Base-by-base conservation (phyloP, 2,329 filamentous ascomycete genomes). In the Calonectria naviculata region DNA sequence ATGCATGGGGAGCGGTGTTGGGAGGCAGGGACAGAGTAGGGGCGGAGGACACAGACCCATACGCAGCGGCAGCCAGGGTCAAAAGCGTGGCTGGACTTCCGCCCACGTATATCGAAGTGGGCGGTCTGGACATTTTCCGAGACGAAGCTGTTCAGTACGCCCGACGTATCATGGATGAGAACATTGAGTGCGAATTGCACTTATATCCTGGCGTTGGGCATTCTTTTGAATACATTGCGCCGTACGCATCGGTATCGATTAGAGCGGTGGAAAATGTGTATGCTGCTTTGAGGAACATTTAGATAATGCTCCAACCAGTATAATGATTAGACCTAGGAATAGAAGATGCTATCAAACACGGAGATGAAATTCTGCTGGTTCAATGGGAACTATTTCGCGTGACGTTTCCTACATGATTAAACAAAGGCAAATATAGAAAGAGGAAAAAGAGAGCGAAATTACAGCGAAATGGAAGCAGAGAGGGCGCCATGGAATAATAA, bases 181-280 rank as follows among this genome's bases (percentile, higher is more conserved):
- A 75, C 3, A 67, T 75, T 3, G 67, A 74, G 6, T 66, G 75
- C 4, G 75, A 76, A 56, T 68, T 76, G 54, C 75, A 76, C 17
- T 29, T 76, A 4, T 76, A 68, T 71, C 74, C 75, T 1, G 74
- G 74, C 10, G 58, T 76, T 5, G 68, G 73, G 1, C 75, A 76
- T 52, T 67, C 64, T 10, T 76, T 76, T 49, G 73, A 75, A 52
- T 68, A 58, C 10, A 36, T 76, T 9, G 74, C 68, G 12, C 54
- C 54, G 8, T 15, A 41, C 8, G 34, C 34, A 38, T 10, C 54
- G 15, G 31, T 34, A 13, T 36, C 54, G 5, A n/a, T 21, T n/a
- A 60, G 54, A 13, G 54, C 54, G 9, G n/a, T 8, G 8, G 38
- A 42, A n/a, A 42, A 42, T 42, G 38, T 42, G 2, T 42, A 42